phyloP scores from a whole-genome alignment of 1,284 basidiomycete species.

The Ustilago tritici region DNA sequence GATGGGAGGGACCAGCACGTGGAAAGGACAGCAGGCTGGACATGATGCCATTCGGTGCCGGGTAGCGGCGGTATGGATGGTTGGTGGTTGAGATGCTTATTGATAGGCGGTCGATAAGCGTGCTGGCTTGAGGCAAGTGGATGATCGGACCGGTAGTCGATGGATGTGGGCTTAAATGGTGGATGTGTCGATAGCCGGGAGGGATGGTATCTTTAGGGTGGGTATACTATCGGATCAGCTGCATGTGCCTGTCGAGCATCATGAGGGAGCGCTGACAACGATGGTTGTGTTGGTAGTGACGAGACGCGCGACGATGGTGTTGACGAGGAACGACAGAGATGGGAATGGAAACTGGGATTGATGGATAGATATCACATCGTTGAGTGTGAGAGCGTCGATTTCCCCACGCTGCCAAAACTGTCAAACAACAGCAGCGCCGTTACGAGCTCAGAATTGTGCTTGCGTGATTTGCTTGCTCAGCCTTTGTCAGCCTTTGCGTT shows the following conservation, averaged over 20 bases:
- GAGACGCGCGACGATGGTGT: not conserved
- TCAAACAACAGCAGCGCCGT: not conserved
- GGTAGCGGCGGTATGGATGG: not conserved
- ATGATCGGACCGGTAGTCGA: not conserved
- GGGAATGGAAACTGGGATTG: not conserved
- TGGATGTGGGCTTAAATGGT: not conserved
- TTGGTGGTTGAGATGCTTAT: not conserved
- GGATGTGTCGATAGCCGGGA: not conserved
- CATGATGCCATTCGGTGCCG: constrained; percentile 11
- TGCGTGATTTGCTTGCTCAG: not conserved
- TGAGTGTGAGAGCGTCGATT: not conserved
- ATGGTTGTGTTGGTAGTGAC: not conserved
- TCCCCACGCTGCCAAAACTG: constrained; percentile 1
- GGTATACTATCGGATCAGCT: not conserved
- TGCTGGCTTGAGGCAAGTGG: not conserved
- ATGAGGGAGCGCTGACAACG: not conserved
- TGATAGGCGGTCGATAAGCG: not conserved
- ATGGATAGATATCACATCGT: too few relatives aligned
- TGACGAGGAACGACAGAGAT: not conserved
- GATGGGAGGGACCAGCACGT: constrained; percentile 25
- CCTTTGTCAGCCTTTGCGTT: not conserved
- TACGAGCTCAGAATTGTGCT: constrained; percentile 3
- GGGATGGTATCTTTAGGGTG: not conserved
- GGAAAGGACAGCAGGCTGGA: constrained; percentile 35
- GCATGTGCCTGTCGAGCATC: not conserved